Percentiles rank a stretch among this genome's conserved stretches.
phyloP scores from a whole-genome alignment of 192 early-diverging fungal genomes.

The Kickxella alabastrina region DNA sequence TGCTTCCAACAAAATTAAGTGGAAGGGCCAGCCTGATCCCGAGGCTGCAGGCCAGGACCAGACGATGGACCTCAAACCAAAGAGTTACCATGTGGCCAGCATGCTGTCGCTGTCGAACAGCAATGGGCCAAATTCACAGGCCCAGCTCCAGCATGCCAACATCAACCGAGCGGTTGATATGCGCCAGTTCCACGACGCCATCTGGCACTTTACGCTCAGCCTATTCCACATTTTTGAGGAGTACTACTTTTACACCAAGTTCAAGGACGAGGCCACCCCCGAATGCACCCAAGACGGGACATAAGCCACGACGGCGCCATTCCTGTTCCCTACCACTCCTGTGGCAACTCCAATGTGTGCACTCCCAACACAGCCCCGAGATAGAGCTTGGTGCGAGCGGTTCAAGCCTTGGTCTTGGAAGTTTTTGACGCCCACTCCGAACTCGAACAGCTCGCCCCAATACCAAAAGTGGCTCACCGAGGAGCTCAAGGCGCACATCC shows the following conservation, averaged over 20 bases:
- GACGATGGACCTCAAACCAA: conserved; percentile 8
- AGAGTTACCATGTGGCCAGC: conserved; percentile 29
- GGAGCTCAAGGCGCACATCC: conserved; percentile 47
- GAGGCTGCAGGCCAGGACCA: too few relatives aligned
- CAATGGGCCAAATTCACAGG: neutral
- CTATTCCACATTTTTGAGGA: conserved; percentile 49
- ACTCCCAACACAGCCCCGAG: neutral
- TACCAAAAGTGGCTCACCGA: conserved; percentile 35
- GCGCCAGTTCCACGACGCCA: conserved; percentile 43
- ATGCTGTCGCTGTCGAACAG: conserved; percentile 11
- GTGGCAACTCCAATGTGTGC: neutral
- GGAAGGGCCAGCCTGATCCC: too few relatives aligned
- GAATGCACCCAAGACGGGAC: conserved; percentile 15
- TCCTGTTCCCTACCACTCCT: conserved; percentile 13
- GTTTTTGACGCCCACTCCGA: conserved; percentile 4
- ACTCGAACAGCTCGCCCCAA: conserved; percentile 19
- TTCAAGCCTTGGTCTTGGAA: conserved; percentile 1
- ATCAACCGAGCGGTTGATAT: conserved; percentile 12
- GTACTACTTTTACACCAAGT: conserved; percentile 47
- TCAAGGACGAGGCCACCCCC: conserved; percentile 27
- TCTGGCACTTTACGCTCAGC: conserved; percentile 49
- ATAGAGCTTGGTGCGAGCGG: conserved; percentile 8
- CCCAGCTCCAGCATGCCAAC: too few relatives aligned
- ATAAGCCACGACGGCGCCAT: conserved; percentile 1
- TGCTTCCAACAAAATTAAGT: too few relatives aligned